Evolutionary conservation across 2,329 filamentous ascomycete genomes (phyloP), one percentile per base, ranked within the genome.

Genomic region (Blastomyces parvus): DNA sequence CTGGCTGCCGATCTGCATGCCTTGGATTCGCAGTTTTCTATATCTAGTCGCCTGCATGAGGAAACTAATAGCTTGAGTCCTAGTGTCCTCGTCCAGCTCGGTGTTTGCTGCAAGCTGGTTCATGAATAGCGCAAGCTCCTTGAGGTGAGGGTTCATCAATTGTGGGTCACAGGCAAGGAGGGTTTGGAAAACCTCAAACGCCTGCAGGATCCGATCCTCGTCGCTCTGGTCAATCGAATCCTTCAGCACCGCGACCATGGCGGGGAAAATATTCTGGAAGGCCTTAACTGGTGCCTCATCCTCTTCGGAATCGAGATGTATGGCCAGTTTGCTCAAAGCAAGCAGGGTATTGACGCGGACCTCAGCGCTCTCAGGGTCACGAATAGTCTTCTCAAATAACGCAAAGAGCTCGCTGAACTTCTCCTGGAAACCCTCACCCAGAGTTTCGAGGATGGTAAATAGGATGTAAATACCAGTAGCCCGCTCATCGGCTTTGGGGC

Each of bases 131-230:
- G 97, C 83, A 9, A 99, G 84, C 71, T 97, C 91, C 74, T 88
- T 90, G 72, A 99, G 90, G 79, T 97, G 92, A 62, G 85, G 82
- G 68, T 88, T 89, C 61, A 97, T 81, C 60, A 97, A 84, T 57
- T 90, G 85, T 38, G 90, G 88, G 74, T 97, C 93, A 75, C 91
- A 96, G 67, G 89, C 89, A 62, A 99, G 84, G 71, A 97, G 87
- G 60, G 90, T 94, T 81, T 97, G 94, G 84, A 97, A 96, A 68
- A 96, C 91, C 74, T 97, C 94, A 70, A 97, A 99, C 33, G 91
- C 86, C 73, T 93, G 87, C 81, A 93, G 90, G 69, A 89, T 87
- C 74, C 89, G 88, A 73, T 96, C 92, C 70, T 97, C 92, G 70
- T 97, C 89, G 63, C 85, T 84, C 63, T 84, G 83, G 70, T 91